Evolutionary conservation across 2,329 filamentous ascomycete species (phyloP).

Genomic region (Parafenestella ontariensis): DNA sequence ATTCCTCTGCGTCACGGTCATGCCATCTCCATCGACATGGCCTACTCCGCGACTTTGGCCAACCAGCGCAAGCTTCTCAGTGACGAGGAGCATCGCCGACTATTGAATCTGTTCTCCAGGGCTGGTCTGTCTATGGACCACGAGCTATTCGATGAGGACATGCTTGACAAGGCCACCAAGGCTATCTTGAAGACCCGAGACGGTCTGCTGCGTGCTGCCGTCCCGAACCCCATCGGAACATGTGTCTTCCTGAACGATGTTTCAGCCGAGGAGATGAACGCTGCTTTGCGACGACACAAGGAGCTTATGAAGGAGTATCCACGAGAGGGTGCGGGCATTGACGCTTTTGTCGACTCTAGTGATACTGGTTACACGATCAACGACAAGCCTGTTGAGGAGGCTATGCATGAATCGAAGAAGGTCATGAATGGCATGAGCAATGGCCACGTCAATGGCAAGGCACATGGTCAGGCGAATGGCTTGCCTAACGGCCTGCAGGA

Average conservation of each 20-base stretch:
- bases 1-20: constrained; percentile 75
- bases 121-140: constrained; percentile 77
- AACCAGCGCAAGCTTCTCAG: constrained; percentile 67
- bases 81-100: constrained; percentile 65
- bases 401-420: constrained; percentile 24
- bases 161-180: constrained; percentile 70
- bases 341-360: constrained; percentile 72
- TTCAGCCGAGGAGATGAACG: constrained; percentile 66
- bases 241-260: constrained; percentile 76
- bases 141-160: constrained; percentile 68
- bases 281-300: constrained; percentile 69
- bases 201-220: constrained; percentile 70
- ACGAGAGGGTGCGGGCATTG: constrained; percentile 69
- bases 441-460: constrained; percentile 28
- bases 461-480: constrained; percentile 27
- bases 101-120: constrained; percentile 72
- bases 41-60: constrained; percentile 73
- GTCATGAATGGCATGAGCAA: constrained; percentile 35
- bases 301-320: constrained; percentile 67
- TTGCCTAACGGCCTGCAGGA: constrained; percentile 30
- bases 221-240: constrained; percentile 70
- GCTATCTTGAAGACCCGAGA: constrained; percentile 77
- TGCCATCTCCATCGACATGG: constrained; percentile 79
- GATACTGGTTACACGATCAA: constrained; percentile 69
- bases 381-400: constrained; percentile 47